Base-by-base conservation (phyloP, 768 basidiomycete genomes). In the Hydnomerulius pinastri region DNA sequence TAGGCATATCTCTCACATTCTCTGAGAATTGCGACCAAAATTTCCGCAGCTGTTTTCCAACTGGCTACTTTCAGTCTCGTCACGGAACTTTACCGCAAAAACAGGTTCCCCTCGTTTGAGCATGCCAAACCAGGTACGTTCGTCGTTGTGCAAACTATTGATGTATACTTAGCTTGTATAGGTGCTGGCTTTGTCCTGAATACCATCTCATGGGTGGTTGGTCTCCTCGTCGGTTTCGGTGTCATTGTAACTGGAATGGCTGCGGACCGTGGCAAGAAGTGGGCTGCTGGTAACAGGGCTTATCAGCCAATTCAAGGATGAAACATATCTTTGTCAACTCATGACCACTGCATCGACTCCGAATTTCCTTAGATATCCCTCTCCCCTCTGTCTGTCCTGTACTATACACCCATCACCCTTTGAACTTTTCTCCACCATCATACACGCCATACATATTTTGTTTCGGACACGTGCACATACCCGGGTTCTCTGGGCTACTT, bases 251-350 rank as follows among this genome's bases (percentile, higher is more conserved):
- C 86, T 1, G 89, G 89, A 3, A 65, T 82, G 2, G 73, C 78
- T 44, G 77, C 77, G 15, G 71, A 73, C 51, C 67, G 62, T 27
- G 77, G 50, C 18, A 72, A 85, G 54, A 71, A 69, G 48, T 91
- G 89, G 89, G 88, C 88, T 32, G 88, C 88, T 29, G 88, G 88
- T 38, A 85, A 86, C 56, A 76, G 87, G 49, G 79, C 80, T 11
- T 89, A 91, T 63, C 71, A 64, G 7, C 71, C 66, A 4, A 70
- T 72, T 18, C 50, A 40, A 1, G 62, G 53, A 15, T 67, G 49
- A 68, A 23, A 28, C 17, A 2, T 18, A 8, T 28, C 13, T 46
- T 18, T 11, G 21, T 21, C 25, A 10, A 23, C 28, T 8, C 4
- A 0, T 28, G 27, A n/a, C 6, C 6, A 17, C 17, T n/a, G 0